Evolutionary conservation across 345 rosid species (phyloP).

Genomic region (Murraya paniculata): DNA sequence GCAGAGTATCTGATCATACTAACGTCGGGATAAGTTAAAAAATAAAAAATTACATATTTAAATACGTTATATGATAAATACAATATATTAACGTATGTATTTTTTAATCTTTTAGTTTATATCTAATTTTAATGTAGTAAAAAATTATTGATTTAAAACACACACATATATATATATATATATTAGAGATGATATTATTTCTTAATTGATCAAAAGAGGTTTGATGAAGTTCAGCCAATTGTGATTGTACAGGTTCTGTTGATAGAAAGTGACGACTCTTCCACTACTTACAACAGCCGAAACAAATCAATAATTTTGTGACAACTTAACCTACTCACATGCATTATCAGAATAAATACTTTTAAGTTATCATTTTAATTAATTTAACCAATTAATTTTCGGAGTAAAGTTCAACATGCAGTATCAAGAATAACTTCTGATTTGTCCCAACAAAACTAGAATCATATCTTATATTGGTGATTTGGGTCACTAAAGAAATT

Average conservation of each 20-base stretch:
- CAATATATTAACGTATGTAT: too few species aligned
- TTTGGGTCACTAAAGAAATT: background rate
- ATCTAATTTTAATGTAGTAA: too few species aligned
- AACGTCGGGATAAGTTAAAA: too few species aligned
- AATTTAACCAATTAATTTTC: background rate
- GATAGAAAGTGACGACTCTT: conserved; percentile 2
- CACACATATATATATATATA: too few species aligned
- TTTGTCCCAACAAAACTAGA: background rate
- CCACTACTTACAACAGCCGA: background rate
- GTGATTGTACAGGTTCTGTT: background rate
- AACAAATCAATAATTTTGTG: background rate
- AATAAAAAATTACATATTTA: too few species aligned
- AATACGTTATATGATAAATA: too few species aligned
- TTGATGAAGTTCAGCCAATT: background rate
- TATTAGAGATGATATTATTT: background rate
- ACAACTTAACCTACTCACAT: conserved; percentile 8
- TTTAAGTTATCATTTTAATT: background rate
- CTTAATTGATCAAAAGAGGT: background rate
- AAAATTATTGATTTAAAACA: too few species aligned
- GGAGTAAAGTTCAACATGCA: background rate
- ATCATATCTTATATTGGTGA: background rate
- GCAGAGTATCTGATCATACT: too few species aligned
- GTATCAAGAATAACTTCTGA: background rate
- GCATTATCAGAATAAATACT: background rate
- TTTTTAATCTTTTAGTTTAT: too few species aligned